Evolutionary conservation across 2,329 filamentous ascomycete species (phyloP).

Genomic region (Helicocarpus griseus): DNA sequence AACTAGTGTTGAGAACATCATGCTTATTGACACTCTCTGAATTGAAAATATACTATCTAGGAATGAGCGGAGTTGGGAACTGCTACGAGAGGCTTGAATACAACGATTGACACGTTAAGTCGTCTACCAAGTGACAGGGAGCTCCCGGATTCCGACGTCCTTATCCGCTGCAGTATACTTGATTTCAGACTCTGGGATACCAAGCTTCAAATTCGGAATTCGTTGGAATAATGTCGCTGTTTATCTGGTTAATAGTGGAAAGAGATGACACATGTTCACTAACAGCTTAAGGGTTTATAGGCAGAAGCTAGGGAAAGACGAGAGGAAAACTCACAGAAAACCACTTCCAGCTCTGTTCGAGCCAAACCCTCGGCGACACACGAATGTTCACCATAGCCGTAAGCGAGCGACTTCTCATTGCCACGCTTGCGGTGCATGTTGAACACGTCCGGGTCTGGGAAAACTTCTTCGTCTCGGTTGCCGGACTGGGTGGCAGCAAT

Average conservation of each 20-base stretch:
- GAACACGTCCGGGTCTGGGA: constrained; percentile 34
- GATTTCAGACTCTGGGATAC: constrained; percentile 30
- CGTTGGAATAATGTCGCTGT: constrained; percentile 31
- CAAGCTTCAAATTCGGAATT: constrained; percentile 32
- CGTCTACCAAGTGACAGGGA: constrained; percentile 25
- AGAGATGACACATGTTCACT: no score
- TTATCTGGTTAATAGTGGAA: no score
- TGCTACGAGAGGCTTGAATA: background rate
- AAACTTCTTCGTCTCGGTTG: constrained; percentile 40
- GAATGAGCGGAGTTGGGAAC: background rate
- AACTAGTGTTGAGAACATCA: no score
- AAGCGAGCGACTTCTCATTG: constrained; percentile 32
- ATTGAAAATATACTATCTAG: no score
- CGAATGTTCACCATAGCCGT: constrained; percentile 38
- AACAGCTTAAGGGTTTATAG: no score
- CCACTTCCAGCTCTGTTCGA: constrained; percentile 33
- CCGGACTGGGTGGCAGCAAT: constrained; percentile 41
- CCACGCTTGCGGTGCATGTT: constrained; percentile 33
- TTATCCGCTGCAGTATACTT: constrained; percentile 29
- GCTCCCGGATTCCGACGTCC: constrained; percentile 34
- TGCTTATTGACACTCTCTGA: no score
- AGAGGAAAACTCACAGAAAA: constrained; percentile 35
- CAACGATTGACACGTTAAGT: background rate
- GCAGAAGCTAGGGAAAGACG: no score
- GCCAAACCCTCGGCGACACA: constrained; percentile 40